Conservation (phyloP, 306 rosid genomes). For the Begonia peltatifolia region DNA sequence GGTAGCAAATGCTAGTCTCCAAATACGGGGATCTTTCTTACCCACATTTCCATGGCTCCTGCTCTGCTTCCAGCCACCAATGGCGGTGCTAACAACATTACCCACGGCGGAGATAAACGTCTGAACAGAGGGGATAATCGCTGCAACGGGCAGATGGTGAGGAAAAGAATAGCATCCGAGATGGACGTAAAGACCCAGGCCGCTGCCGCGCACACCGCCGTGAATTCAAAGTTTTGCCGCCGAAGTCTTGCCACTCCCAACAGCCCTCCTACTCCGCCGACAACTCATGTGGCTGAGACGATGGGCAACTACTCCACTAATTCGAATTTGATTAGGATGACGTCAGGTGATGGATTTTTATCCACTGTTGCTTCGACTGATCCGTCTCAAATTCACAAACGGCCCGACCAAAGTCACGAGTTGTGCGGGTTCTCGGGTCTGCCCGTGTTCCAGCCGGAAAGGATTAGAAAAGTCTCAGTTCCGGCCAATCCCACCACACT, state of each 20-base stretch:
- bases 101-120: neutral
- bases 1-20: no score
- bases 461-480: neutral
- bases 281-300: conserved; percentile 3
- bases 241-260: conserved; percentile 11
- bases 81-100: conserved; percentile 9
- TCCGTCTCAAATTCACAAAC: conserved; percentile 11
- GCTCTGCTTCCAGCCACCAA: conserved; percentile 24
- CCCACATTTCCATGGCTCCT: conserved; percentile 36
- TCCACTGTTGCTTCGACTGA: conserved; percentile 15
- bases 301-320: conserved; percentile 77
- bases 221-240: conserved; percentile 35
- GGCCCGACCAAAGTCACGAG: conserved; percentile 5
- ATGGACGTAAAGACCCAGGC: conserved; percentile 26
- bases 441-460: conserved; percentile 51
- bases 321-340: conserved; percentile 25
- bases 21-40: conserved; percentile 1
- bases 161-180: conserved; percentile 90
- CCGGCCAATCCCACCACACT: neutral
- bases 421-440: conserved; percentile 90
- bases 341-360: conserved; percentile 35
- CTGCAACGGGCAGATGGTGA: conserved; percentile 21
- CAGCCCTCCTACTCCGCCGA: conserved; percentile 6
- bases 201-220: conserved; percentile 3
- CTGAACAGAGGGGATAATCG: neutral